Evolutionary conservation across 2,329 filamentous ascomycete species (phyloP).

Genomic region (Cladophialophora psammophila): DNA sequence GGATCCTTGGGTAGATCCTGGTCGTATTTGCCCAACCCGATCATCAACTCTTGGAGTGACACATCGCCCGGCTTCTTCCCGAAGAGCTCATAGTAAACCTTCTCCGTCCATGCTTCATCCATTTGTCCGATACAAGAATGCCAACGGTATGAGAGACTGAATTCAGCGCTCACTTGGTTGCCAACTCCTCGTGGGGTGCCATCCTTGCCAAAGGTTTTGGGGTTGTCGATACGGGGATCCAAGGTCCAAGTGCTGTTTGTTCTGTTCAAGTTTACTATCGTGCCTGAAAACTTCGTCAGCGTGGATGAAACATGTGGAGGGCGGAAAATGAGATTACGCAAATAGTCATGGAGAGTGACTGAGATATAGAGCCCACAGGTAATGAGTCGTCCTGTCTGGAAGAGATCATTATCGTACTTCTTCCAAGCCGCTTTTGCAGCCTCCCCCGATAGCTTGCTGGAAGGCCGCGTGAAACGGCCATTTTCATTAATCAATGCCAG

Average conservation of each 20-base stretch:
- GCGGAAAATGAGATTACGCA: constrained; percentile 54
- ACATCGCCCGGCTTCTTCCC: constrained; percentile 66
- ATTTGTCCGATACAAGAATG: constrained; percentile 77
- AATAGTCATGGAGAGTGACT: constrained; percentile 70
- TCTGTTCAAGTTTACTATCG: constrained; percentile 75
- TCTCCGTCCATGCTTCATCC: constrained; percentile 83
- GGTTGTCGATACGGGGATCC: constrained; percentile 75
- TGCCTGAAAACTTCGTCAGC: constrained; percentile 43
- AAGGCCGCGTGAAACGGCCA: constrained; percentile 75
- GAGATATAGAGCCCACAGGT: constrained; percentile 78
- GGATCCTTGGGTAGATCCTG: constrained; percentile 69
- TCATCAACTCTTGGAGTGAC: constrained; percentile 66
- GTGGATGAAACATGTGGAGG: too few relatives aligned
- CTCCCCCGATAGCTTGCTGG: constrained; percentile 58
- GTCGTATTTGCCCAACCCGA: constrained; percentile 70
- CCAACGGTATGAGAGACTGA: constrained; percentile 88
- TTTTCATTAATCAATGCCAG: constrained; percentile 86
- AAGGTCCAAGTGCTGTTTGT: constrained; percentile 81
- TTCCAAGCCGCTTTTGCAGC: constrained; percentile 62
- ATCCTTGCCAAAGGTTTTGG: constrained; percentile 61
- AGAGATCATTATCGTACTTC: constrained; percentile 78
- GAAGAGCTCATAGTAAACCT: constrained; percentile 70
- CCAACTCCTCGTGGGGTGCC: constrained; percentile 75
- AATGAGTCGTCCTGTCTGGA: constrained; percentile 78
- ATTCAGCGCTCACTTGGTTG: constrained; percentile 84